A percentile compares a stretch with the other conserved stretches of the same genome.
phyloP scores from a whole-genome alignment of 768 basidiomycete species.

The Psilocybe subaeruginosa region DNA sequence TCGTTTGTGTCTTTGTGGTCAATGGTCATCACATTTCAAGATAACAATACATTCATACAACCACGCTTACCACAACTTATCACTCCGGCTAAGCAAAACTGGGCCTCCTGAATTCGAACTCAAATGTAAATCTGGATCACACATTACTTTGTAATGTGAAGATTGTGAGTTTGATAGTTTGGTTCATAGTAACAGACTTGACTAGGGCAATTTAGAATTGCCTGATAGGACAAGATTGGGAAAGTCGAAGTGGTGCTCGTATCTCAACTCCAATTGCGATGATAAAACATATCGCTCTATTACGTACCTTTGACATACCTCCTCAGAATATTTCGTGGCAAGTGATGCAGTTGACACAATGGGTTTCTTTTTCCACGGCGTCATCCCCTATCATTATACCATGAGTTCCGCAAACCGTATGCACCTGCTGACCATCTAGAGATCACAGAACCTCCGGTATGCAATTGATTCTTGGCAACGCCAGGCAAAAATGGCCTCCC shows the following conservation, averaged over 20 bases:
- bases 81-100: not conserved
- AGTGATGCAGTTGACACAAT: not conserved
- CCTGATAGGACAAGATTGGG: not conserved
- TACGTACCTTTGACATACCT: not conserved
- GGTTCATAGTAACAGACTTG: not conserved
- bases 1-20: too few species aligned
- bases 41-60: too few species aligned
- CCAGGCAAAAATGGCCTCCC: not conserved
- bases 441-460: not conserved
- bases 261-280: too few species aligned
- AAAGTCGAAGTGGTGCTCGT: not conserved
- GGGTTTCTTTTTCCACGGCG: not conserved
- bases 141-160: not conserved
- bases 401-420: not conserved
- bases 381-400: not conserved
- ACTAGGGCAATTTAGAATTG: not conserved
- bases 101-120: not conserved
- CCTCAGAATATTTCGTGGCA: constrained; percentile 2
- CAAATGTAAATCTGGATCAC: not conserved
- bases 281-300: not conserved
- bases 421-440: not conserved
- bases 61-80: too few species aligned
- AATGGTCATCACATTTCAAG: too few species aligned
- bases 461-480: not conserved
- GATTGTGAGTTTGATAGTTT: not conserved